These are phyloP conservation scores for Tympanopsis confertula DNA, from an alignment of 2,329 filamentous ascomycete species.

Conservation along the genomic window DNA sequence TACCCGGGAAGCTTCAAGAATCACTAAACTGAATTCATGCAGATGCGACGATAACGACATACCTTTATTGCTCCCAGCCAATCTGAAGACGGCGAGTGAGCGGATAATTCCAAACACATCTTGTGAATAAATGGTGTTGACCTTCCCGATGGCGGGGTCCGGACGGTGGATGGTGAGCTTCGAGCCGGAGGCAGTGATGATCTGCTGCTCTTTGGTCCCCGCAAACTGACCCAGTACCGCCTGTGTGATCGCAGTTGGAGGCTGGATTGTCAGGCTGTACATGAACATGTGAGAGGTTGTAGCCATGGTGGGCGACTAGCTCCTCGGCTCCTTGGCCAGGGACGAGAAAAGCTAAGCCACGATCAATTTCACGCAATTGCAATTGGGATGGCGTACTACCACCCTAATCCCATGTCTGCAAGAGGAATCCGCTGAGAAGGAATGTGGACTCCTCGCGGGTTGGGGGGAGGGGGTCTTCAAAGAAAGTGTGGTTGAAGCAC, in stretches of 20 bases:
- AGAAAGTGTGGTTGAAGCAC: no score
- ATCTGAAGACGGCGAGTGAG: slow-evolving; percentile 73
- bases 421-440: no score
- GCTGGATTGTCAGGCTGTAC: slow-evolving; percentile 92
- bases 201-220: slow-evolving; percentile 94
- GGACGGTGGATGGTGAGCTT: slow-evolving; percentile 79
- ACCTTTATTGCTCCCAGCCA: slow-evolving; percentile 95
- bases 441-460: no score
- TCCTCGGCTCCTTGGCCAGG: not conserved
- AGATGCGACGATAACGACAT: slow-evolving; percentile 31
- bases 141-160: slow-evolving; percentile 73
- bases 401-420: no score
- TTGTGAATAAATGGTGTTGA: slow-evolving; percentile 76
- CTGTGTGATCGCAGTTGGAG: slow-evolving; percentile 77
- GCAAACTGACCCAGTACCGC: slow-evolving; percentile 91
- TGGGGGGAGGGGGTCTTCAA: no score
- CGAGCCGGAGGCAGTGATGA: slow-evolving; percentile 85
- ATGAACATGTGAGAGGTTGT: slow-evolving; percentile 98
- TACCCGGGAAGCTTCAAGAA: slow-evolving; percentile 1
- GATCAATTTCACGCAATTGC: no score
- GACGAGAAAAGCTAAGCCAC: not conserved
- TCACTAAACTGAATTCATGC: not conserved
- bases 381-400: no score
- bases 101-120: slow-evolving; percentile 95
- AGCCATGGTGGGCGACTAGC: slow-evolving; percentile 20